phyloP scores from a whole-genome alignment of 2,329 filamentous ascomycete genomes.

The Aspergillus sp. region DNA sequence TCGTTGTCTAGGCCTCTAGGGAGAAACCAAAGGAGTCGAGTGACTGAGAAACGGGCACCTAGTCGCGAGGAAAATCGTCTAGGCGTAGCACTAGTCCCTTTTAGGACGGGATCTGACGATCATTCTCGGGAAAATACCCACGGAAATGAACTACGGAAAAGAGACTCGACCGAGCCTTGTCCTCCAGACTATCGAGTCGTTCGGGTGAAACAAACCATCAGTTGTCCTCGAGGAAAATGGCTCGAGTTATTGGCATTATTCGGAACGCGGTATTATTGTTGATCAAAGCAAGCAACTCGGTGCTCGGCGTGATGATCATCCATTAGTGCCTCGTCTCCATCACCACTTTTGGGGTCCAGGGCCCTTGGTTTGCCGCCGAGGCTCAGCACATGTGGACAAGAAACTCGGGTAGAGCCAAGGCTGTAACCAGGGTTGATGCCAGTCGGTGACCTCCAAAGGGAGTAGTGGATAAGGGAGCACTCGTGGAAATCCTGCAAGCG shows the following conservation, averaged over 20 bases:
- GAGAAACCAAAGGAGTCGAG: background rate
- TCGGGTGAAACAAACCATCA: constrained; percentile 5
- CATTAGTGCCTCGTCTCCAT: constrained; percentile 24
- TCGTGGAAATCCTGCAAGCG: constrained; percentile 9
- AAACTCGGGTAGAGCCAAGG: constrained; percentile 21
- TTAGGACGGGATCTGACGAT: constrained; percentile 7
- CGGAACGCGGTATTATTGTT: background rate
- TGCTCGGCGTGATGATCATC: constrained; percentile 26
- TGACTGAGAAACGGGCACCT: background rate
- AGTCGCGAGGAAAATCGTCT: background rate
- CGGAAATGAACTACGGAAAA: constrained; percentile 13
- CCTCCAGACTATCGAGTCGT: background rate
- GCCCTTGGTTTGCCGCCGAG: constrained; percentile 23
- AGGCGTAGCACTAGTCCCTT: background rate
- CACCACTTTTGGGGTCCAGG: constrained; percentile 20
- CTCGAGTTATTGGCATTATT: background rate
- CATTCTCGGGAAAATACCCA: constrained; percentile 4
- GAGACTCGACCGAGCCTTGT: constrained; percentile 2
- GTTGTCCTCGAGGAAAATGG: background rate
- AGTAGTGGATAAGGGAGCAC: constrained; percentile 2
- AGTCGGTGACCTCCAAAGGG: background rate
- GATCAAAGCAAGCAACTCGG: constrained; percentile 6
- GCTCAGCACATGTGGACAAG: constrained; percentile 17
- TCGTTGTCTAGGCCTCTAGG: background rate
- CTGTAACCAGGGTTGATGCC: constrained; percentile 16